A percentile compares a stretch with the other conserved stretches of the same genome.
Evolutionary conservation across 139 green algal species (phyloP).

Genomic region (Coelastrella sp.): DNA sequence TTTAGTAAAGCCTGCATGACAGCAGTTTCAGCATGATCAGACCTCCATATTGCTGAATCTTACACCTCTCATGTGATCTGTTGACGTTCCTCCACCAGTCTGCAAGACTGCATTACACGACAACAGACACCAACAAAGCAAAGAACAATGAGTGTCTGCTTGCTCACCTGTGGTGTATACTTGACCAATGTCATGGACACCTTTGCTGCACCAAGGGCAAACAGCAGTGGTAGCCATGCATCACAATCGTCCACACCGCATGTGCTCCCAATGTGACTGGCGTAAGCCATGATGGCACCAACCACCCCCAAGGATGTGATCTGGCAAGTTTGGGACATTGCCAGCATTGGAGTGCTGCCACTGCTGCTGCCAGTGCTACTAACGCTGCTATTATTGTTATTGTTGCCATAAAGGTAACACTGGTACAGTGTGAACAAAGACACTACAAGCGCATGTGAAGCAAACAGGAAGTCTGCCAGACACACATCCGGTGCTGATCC

Average conservation of each 20-base stretch:
- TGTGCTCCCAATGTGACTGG: slow-evolving; percentile 15
- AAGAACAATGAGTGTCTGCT: background rate
- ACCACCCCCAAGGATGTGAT: background rate
- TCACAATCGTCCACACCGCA: slow-evolving; percentile 34
- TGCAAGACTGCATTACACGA: no score
- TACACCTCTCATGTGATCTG: no score
- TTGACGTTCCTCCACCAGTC: no score
- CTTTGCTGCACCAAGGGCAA: slow-evolving; percentile 31
- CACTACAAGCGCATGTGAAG: slow-evolving; percentile 56
- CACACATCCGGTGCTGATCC: slow-evolving; percentile 54
- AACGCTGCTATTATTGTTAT: background rate
- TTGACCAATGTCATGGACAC: slow-evolving; percentile 70
- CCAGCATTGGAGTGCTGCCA: background rate
- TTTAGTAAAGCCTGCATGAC: slow-evolving; percentile 37
- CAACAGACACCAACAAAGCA: no score
- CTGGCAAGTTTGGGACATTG: background rate
- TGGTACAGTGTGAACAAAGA: slow-evolving; percentile 44
- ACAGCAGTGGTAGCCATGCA: slow-evolving; percentile 46
- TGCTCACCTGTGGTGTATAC: slow-evolving; percentile 61
- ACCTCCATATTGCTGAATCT: no score
- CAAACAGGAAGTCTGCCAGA: slow-evolving; percentile 75
- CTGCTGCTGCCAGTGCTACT: background rate
- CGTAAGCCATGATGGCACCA: background rate
- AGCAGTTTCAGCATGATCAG: background rate
- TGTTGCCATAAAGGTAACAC: slow-evolving; percentile 25